phyloP scores from a whole-genome alignment of 129 eudicot species.

The Cynara cardunculus region DNA sequence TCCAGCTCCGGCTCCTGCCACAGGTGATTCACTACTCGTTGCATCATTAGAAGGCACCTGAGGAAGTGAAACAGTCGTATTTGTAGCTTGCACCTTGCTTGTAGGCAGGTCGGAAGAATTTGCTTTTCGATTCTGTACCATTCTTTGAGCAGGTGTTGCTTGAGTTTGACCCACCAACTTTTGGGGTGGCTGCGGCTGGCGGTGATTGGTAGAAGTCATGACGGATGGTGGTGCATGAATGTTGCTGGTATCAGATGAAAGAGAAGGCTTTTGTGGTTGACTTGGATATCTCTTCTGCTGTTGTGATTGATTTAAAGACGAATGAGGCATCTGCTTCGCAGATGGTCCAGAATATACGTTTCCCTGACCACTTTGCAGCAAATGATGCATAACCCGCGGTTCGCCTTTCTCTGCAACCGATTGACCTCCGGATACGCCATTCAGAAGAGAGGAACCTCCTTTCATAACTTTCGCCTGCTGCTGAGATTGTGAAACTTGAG shows the following conservation, averaged over 20 bases:
- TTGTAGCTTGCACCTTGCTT: slow-evolving; percentile 23
- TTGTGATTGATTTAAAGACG: slow-evolving; percentile 38
- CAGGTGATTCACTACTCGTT: slow-evolving; percentile 18
- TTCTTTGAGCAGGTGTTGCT: slow-evolving; percentile 31
- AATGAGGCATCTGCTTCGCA: slow-evolving; percentile 37
- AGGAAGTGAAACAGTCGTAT: slow-evolving; percentile 3
- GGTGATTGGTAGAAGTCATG: slow-evolving; percentile 39
- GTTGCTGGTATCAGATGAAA: slow-evolving; percentile 33
- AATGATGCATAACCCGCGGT: slow-evolving; percentile 34
- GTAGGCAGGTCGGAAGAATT: slow-evolving; percentile 35
- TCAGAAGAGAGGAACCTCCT: slow-evolving; percentile 44
- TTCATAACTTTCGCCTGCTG: slow-evolving; percentile 50
- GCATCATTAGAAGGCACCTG: slow-evolving; percentile 14
- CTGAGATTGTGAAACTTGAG: slow-evolving; percentile 45
- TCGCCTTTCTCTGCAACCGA: slow-evolving; percentile 43
- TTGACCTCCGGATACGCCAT: slow-evolving; percentile 55
- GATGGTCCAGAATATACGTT: slow-evolving; percentile 31
- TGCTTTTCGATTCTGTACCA: slow-evolving; percentile 34
- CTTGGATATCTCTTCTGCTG: slow-evolving; percentile 42
- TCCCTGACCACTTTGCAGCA: slow-evolving; percentile 37
- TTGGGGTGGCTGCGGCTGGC: slow-evolving; percentile 35
- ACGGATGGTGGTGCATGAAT: slow-evolving; percentile 29
- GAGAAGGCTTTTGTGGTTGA: slow-evolving; percentile 37
- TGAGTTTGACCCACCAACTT: slow-evolving; percentile 49
- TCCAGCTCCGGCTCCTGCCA: slow-evolving; percentile 34